Base-by-base conservation (phyloP, 768 basidiomycete genomes). In the Heimioporus sp. region DNA sequence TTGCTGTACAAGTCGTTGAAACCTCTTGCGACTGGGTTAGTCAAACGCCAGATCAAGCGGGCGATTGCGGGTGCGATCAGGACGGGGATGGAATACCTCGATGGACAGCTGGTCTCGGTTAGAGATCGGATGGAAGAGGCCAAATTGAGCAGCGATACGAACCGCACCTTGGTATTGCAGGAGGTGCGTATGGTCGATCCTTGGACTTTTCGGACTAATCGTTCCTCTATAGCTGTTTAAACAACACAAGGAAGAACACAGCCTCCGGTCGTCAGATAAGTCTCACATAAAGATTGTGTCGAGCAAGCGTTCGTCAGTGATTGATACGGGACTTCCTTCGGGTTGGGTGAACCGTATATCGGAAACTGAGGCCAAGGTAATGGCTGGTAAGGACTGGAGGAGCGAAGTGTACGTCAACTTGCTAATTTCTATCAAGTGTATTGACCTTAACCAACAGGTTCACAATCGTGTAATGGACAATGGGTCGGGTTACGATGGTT, bases 81-180 rank as follows among this genome's bases (percentile, higher is more conserved):
- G 41, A 90, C 90, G 15, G 92, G 85, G 1, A 72, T 98, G 55
- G 92, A 92, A 68, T 90, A 93, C 58, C 74, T 93, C 38, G 93
- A 98, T 61, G 88, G 87, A 15, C 92, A 95, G 72, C 81, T 98
- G 17, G 87, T 92, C 20, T 77, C 80, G n/a, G 91, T 98, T 41
- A 75, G 90, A n/a, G 86, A 91, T 53, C 75, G 82, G 35, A 83
- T 92, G 83, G 77, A 82, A 43, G 81, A 81, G 58, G 90, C 79
- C 45, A 79, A 78, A 65, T 65, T 65, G 28, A 64, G 64, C 24
- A 75, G 80, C 34, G 73, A 74, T 35, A 60, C 58, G 30, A 59
- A 61, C 34, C 74, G 75, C 30, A 73, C 72, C 36, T 76, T 88
- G 47, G 82, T 77, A 5, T 62, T 93, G 51, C 82, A 82, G 64